phyloP scores from a whole-genome alignment of 2,329 filamentous ascomycete species.

The Talaromyces atroroseus region DNA sequence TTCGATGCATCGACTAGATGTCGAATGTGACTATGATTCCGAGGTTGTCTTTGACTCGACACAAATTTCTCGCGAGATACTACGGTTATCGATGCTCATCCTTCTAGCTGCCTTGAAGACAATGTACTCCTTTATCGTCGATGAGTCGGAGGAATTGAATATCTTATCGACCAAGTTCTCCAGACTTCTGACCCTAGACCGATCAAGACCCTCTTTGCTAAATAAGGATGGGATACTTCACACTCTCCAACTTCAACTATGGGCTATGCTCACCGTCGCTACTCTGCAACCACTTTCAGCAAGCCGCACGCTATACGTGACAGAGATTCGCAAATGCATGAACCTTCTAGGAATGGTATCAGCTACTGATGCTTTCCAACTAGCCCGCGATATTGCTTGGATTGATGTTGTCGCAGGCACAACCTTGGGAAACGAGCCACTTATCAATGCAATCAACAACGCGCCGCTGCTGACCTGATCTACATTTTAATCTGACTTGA shows the following conservation, averaged over 20 bases:
- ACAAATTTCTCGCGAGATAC: conserved; percentile 9
- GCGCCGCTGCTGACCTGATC: not conserved
- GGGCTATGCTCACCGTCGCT: conserved; percentile 2
- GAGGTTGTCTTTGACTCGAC: not conserved
- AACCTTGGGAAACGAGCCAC: not conserved
- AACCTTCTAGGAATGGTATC: not conserved
- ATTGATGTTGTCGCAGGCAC: conserved; percentile 5
- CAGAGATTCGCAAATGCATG: conserved; percentile 3
- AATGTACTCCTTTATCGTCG: conserved; percentile 11
- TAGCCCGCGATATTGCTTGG: conserved; percentile 6
- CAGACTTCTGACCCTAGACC: not conserved
- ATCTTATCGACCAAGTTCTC: conserved; percentile 5
- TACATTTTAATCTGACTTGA: not conserved
- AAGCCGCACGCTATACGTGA: not conserved
- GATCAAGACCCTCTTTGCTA: not conserved
- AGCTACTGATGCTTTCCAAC: not conserved
- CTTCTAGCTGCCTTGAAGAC: conserved; percentile 13
- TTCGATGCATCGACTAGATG: conserved; percentile 10
- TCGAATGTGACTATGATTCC: not conserved
- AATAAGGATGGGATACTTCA: not conserved
- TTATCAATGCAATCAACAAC: conserved; percentile 2
- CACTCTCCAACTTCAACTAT: not conserved
- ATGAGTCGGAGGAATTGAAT: not conserved
- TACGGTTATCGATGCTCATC: conserved; percentile 14
- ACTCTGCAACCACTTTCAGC: not conserved